Evolutionary conservation across 2,329 filamentous ascomycete genomes (phyloP).

Genomic region (Botryosphaeria agaves): DNA sequence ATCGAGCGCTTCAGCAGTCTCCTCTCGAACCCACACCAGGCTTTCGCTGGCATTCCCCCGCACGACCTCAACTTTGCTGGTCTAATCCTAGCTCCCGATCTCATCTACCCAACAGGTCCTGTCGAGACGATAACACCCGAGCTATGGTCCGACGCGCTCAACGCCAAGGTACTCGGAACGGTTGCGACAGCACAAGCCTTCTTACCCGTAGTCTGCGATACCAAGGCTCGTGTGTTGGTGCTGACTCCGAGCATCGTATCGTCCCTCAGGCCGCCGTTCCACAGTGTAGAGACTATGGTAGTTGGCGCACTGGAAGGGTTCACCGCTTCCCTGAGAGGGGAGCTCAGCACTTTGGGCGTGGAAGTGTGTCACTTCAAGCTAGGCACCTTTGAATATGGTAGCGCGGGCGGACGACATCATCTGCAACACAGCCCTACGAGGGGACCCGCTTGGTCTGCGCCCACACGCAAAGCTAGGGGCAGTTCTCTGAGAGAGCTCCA

Average conservation of each 20-base stretch:
- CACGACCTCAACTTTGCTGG: conserved; percentile 64
- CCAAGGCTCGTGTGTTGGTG: conserved; percentile 50
- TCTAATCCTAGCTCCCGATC: conserved; percentile 66
- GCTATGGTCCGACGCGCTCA: conserved; percentile 76
- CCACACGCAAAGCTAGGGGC: conserved; percentile 36
- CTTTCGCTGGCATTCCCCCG: conserved; percentile 57
- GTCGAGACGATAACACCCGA: conserved; percentile 74
- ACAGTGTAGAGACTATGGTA: conserved; percentile 73
- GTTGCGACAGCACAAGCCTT: conserved; percentile 81
- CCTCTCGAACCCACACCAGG: conserved; percentile 57
- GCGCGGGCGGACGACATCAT: conserved; percentile 31
- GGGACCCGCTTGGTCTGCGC: conserved; percentile 11
- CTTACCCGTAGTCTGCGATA: conserved; percentile 37
- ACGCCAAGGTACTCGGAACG: conserved; percentile 78
- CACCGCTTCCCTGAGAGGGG: conserved; percentile 60
- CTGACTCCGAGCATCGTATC: conserved; percentile 67
- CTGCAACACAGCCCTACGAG: conserved; percentile 22
- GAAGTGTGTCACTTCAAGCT: conserved; percentile 77
- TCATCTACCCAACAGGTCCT: conserved; percentile 61
- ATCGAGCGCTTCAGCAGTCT: conserved; percentile 55
- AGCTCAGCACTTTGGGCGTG: conserved; percentile 59
- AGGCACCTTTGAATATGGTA: conserved; percentile 73
- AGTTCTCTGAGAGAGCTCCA: conserved; percentile 66
- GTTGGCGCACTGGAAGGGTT: conserved; percentile 77
- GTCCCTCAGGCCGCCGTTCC: conserved; percentile 63